Conservation (phyloP, 345 rosid species). For the Dovyalis caffra region DNA sequence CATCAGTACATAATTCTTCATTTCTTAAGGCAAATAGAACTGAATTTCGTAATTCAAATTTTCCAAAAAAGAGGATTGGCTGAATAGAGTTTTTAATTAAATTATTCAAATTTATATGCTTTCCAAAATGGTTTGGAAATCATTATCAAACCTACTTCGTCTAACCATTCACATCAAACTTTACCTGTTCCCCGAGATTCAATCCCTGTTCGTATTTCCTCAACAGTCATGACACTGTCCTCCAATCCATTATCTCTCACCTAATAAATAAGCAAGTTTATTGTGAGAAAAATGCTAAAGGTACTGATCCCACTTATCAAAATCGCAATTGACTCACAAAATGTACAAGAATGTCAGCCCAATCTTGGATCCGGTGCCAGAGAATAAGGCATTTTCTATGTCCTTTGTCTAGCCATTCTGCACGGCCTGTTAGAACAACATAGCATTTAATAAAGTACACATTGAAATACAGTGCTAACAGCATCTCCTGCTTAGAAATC, state of each 20-base stretch:
- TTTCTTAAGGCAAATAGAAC: too few species aligned
- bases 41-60: too few species aligned
- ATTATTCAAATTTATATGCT: too few species aligned
- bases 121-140: not conserved
- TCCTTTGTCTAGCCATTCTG: constrained; percentile 95
- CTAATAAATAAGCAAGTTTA: too few species aligned
- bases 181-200: constrained; percentile 92
- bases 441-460: constrained; percentile 17
- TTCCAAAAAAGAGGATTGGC: too few species aligned
- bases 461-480: not conserved
- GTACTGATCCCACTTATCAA: not conserved
- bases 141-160: not conserved
- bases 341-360: constrained; percentile 75
- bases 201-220: constrained; percentile 80
- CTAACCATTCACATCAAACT: not conserved
- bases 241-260: too few species aligned
- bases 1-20: too few species aligned
- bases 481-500: not conserved
- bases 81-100: too few species aligned
- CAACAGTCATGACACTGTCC: constrained; percentile 83
- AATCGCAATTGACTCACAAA: constrained; percentile 61
- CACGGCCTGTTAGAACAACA: constrained; percentile 60
- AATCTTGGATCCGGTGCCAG: constrained; percentile 94
- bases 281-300: too few species aligned
- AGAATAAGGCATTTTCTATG: constrained; percentile 82